Evolutionary conservation across 2,329 filamentous ascomycete species (phyloP).

Genomic region (Penicillium sp.): DNA sequence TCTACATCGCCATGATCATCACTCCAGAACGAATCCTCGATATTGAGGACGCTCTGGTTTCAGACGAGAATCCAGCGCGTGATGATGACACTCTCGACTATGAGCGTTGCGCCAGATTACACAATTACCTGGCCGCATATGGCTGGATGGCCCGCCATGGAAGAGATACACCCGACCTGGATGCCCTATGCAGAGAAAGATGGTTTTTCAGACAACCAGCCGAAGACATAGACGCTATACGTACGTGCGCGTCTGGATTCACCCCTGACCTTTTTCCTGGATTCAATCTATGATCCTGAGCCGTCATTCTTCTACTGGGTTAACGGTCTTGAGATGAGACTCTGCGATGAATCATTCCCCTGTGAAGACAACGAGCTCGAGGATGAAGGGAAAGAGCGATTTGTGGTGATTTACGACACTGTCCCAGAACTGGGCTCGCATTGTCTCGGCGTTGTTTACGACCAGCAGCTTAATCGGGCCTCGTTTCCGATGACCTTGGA

Average conservation of each 20-base stretch:
- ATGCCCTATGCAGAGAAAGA: slow-evolving; percentile 3
- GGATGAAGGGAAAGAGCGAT: slow-evolving; percentile 5
- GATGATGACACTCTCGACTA: slow-evolving; percentile 12
- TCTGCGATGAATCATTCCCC: slow-evolving; percentile 2
- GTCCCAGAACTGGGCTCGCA: slow-evolving; percentile 11
- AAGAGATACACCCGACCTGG: slow-evolving; percentile 3
- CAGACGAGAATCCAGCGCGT: slow-evolving; percentile 8
- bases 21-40: slow-evolving; percentile 10
- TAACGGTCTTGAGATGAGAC: slow-evolving; percentile 2
- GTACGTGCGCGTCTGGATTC: slow-evolving; percentile 12
- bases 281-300: slow-evolving; percentile 11
- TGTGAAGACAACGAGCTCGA: slow-evolving; percentile 9
- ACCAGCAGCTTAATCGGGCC: background rate
- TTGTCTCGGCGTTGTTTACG: slow-evolving; percentile 6
- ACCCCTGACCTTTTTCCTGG: slow-evolving; percentile 16
- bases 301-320: slow-evolving; percentile 20
- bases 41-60: slow-evolving; percentile 16
- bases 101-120: slow-evolving; percentile 20
- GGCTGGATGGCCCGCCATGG: slow-evolving; percentile 18
- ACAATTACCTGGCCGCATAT: slow-evolving; percentile 24
- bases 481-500: slow-evolving; percentile 1
- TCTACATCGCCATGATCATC: background rate
- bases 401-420: slow-evolving; percentile 17
- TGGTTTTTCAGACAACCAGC: background rate
- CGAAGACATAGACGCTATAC: slow-evolving; percentile 4